A percentile compares a stretch with the other conserved stretches of the same genome.
Conservation (phyloP, 805 yeast species). For the Candida insectalens region DNA sequence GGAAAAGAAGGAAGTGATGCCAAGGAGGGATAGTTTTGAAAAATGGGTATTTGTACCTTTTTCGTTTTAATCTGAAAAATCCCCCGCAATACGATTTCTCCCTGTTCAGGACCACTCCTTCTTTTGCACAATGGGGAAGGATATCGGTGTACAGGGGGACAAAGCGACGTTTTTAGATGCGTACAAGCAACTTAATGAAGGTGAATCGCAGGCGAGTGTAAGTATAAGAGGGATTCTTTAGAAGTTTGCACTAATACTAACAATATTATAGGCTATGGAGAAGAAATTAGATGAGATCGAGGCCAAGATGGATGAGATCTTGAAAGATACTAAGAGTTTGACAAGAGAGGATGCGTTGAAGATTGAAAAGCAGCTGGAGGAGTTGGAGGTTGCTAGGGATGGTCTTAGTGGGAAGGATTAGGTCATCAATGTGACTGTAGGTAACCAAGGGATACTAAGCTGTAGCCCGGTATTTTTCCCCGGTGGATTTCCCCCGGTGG, state of each 20-base stretch:
- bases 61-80: too few species aligned
- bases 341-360: not conserved
- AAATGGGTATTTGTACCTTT: too few species aligned
- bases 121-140: too few species aligned
- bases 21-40: not conserved
- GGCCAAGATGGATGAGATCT: slow-evolving; percentile 48
- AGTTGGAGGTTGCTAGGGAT: slow-evolving; percentile 8
- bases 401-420: too few species aligned
- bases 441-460: too few species aligned
- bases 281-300: slow-evolving; percentile 56
- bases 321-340: slow-evolving; percentile 34
- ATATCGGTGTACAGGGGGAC: too few species aligned
- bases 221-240: slow-evolving; percentile 10
- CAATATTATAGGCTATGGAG: slow-evolving; percentile 32
- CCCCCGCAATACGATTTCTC: too few species aligned
- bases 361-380: slow-evolving; percentile 2
- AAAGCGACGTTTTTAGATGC: slow-evolving; percentile 39
- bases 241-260: not conserved
- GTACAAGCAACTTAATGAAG: slow-evolving; percentile 52
- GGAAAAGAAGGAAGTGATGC: not conserved
- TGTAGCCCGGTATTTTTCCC: too few species aligned
- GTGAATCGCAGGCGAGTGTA: slow-evolving; percentile 53
- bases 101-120: too few species aligned
- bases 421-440: too few species aligned
- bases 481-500: too few species aligned